Evolutionary conservation across 495 filamentous ascomycete species (phyloP).

Genomic region (Neurospora tetraspora): DNA sequence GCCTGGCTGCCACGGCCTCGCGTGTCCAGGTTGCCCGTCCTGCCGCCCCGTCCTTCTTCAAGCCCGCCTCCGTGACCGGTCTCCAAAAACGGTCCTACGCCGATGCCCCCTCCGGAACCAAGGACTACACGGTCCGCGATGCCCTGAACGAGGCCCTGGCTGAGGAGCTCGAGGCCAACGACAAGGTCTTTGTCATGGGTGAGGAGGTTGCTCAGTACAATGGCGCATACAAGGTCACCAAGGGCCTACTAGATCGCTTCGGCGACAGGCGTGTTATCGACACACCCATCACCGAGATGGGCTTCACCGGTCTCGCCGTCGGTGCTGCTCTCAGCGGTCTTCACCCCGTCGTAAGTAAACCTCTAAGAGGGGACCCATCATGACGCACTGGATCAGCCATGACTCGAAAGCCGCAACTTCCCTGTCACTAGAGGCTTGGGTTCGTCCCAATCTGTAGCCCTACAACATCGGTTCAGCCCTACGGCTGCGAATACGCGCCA

Average conservation of each 20-base stretch:
- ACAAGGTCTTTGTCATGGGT: constrained; percentile 89
- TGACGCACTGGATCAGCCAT: background rate
- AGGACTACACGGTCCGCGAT: constrained; percentile 94
- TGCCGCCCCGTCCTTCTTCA: constrained; percentile 40
- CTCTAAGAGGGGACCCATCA: background rate
- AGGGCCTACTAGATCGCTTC: constrained; percentile 92
- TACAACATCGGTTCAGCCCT: background rate
- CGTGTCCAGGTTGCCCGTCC: constrained; percentile 37
- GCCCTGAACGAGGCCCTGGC: constrained; percentile 95
- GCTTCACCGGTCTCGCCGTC: constrained; percentile 85
- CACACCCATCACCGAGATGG: constrained; percentile 94
- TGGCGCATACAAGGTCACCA: constrained; percentile 98
- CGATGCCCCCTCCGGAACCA: constrained; percentile 47
- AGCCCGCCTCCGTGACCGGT: constrained; percentile 27
- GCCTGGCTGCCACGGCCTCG: constrained; percentile 55
- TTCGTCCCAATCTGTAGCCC: background rate
- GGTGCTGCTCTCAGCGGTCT: constrained; percentile 90
- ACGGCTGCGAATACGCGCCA: background rate
- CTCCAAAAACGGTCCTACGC: constrained; percentile 44
- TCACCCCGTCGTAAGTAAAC: constrained; percentile 72
- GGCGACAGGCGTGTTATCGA: constrained; percentile 97
- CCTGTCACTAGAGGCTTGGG: background rate
- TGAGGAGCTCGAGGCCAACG: constrained; percentile 89
- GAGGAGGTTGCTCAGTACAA: constrained; percentile 99
- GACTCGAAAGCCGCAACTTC: background rate